Evolutionary conservation across 108 stramenopile species (phyloP).

Genomic region (Nannochloropsis salina): DNA sequence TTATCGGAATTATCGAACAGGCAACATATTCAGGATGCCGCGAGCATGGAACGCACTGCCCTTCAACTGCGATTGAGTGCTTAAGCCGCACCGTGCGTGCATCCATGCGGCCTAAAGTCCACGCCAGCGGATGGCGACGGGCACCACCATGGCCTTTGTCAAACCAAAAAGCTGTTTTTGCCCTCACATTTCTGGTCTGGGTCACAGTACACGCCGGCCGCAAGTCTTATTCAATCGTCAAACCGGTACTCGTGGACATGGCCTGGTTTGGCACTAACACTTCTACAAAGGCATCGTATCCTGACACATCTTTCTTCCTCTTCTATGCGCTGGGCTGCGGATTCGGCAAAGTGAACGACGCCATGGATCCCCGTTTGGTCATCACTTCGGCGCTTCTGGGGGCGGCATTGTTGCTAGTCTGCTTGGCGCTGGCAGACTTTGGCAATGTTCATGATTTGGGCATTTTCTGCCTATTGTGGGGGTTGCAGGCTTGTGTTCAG

Average conservation of each 20-base stretch:
- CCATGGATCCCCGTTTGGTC: slow-evolving; percentile 2
- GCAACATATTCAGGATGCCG: no score
- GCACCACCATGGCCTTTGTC: neutral
- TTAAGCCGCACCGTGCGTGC: no score
- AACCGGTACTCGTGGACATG: neutral
- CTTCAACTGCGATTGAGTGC: no score
- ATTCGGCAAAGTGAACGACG: neutral
- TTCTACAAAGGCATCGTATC: neutral
- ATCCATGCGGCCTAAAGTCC: no score
- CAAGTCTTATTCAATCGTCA: slow-evolving; percentile 17
- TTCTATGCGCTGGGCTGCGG: neutral
- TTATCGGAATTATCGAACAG: no score
- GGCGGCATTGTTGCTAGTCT: neutral
- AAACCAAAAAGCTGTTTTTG: neutral
- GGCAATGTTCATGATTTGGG: neutral
- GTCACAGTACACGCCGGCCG: neutral
- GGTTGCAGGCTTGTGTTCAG: neutral
- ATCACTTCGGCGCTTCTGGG: neutral
- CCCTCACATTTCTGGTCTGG: neutral
- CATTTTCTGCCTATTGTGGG: neutral
- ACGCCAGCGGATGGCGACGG: no score
- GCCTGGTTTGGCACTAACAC: neutral
- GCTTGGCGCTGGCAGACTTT: neutral
- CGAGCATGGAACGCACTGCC: no score
- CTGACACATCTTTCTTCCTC: slow-evolving; percentile 2